These are phyloP conservation scores for Sporothrix globosa DNA, from an alignment of 2,329 filamentous ascomycete genomes.

Conservation along the genomic window DNA sequence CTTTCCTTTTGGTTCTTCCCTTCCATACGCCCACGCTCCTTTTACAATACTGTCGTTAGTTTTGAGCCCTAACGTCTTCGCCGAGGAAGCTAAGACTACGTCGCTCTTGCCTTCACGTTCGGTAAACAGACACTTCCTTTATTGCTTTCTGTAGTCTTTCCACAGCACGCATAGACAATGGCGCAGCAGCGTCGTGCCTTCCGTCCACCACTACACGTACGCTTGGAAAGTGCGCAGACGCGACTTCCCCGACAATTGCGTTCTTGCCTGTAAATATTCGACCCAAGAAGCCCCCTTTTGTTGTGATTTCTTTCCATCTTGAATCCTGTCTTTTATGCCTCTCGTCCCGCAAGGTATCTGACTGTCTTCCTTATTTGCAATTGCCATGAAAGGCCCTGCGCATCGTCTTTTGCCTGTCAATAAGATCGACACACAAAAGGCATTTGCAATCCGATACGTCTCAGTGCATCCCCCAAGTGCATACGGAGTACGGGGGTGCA, in stretches of 20 bases:
- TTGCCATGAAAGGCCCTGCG: neutral
- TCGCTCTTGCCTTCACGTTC: slow-evolving; percentile 9
- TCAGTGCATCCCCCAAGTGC: slow-evolving; percentile 10
- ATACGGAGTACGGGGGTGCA: slow-evolving; percentile 7
- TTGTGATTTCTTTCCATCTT: slow-evolving; percentile 4
- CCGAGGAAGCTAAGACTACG: neutral
- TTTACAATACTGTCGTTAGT: neutral
- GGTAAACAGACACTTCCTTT: neutral
- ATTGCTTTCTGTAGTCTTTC: neutral
- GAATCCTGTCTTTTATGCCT: neutral
- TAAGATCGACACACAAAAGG: neutral
- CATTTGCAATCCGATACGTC: slow-evolving; percentile 14
- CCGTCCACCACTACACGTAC: neutral
- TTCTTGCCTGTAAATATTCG: neutral
- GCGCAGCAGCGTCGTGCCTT: neutral
- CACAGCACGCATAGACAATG: neutral
- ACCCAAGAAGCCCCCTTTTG: neutral
- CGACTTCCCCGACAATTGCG: neutral
- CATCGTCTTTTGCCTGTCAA: neutral
- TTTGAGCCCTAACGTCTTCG: too few species aligned
- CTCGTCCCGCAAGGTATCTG: neutral
- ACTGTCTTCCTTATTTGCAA: neutral
- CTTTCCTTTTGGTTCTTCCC: neutral
- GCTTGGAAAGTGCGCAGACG: slow-evolving; percentile 2
- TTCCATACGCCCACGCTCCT: neutral